Evolutionary conservation across 2,329 filamentous ascomycete genomes (phyloP), one percentile per base, ranked within the genome.

Genomic region (Claviceps pazoutovae): DNA sequence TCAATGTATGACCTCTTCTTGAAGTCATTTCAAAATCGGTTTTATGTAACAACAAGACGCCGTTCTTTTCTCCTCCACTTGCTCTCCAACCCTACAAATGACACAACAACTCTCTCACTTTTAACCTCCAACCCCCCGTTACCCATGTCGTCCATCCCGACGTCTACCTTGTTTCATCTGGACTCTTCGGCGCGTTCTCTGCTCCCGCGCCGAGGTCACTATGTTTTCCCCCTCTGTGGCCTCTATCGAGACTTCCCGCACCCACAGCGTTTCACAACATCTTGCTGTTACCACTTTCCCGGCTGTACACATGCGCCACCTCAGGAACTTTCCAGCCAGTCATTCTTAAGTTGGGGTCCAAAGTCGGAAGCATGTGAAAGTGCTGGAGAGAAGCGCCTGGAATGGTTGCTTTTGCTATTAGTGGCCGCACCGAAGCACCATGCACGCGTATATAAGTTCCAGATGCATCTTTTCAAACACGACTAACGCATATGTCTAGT

Each of bases 401-500:
- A 21, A 41, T n/a, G 21, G 1, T 49, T 26, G 13, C 11, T 11
- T 37, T 48, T 38, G 26, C 16, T 17, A 9, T 41, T n/a, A 4
- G 17, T 17, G 13, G 4, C 44, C 34, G 9, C 38, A 34, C 5
- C 8, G 5, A 14, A 14, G 1, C 36, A 19, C 8, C 9, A 17
- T 19, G 1, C 36, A 19, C 14, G n/a, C 36, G 13, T 19, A 19
- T 34, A 14, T 6, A 26, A 30, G 19, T 11, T 21, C 2, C 23
- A 5, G 4, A 41, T 17, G 4, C 30, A 37, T 37, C 36, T 7
- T 23, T 36, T 13, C 42, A 45, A 37, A 8, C 7, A 8, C 6
- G 41, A n/a, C 50, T 54, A 48, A 54, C 46, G 13, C 13, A 38
- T 23, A 2, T 26, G 9, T 41, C 46, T 50, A 90, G 82, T 90